Evolutionary conservation across 2,329 filamentous ascomycete species (phyloP).

Genomic region (Aspergillus phoenicis): DNA sequence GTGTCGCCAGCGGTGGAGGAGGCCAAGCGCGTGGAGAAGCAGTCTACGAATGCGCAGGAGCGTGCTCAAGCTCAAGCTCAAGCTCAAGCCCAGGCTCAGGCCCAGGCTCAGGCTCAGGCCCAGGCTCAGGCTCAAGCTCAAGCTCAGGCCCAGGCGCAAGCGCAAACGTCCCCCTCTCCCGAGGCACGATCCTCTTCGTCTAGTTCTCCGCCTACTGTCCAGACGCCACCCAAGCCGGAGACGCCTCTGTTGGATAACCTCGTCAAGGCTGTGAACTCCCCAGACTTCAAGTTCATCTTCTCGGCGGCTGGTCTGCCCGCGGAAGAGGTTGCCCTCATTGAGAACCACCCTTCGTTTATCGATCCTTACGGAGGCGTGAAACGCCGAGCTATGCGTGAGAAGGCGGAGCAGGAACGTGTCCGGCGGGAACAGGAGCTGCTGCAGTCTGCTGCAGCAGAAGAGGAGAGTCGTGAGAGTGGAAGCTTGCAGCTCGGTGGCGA

Average conservation of each 20-base stretch:
- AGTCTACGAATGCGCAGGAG: constrained; percentile 28
- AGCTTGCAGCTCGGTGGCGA: constrained; percentile 91
- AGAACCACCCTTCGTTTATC: constrained; percentile 74
- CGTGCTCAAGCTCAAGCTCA: constrained; percentile 13
- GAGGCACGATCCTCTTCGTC: constrained; percentile 24
- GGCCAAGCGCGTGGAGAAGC: constrained; percentile 38
- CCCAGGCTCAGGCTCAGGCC: background rate
- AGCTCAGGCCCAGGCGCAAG: background rate
- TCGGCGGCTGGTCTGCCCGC: constrained; percentile 49
- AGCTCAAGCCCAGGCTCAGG: background rate
- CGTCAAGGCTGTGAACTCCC: constrained; percentile 51
- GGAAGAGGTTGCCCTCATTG: constrained; percentile 56
- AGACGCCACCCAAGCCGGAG: constrained; percentile 27
- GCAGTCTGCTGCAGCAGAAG: constrained; percentile 57
- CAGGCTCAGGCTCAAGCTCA: background rate
- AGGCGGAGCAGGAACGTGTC: constrained; percentile 62
- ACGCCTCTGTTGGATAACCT: constrained; percentile 43
- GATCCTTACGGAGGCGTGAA: constrained; percentile 81
- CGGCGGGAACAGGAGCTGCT: constrained; percentile 58
- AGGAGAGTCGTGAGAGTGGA: constrained; percentile 78
- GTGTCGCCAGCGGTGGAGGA: constrained; percentile 42
- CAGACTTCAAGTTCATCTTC: constrained; percentile 58
- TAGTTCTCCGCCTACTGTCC: constrained; percentile 22
- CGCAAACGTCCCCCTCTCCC: constrained; percentile 28
- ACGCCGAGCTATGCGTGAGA: constrained; percentile 74